A percentile compares a stretch with the other conserved stretches of the same genome.
Evolutionary conservation across 2,329 filamentous ascomycete genomes (phyloP).

Genomic region (Fusarium sp.): DNA sequence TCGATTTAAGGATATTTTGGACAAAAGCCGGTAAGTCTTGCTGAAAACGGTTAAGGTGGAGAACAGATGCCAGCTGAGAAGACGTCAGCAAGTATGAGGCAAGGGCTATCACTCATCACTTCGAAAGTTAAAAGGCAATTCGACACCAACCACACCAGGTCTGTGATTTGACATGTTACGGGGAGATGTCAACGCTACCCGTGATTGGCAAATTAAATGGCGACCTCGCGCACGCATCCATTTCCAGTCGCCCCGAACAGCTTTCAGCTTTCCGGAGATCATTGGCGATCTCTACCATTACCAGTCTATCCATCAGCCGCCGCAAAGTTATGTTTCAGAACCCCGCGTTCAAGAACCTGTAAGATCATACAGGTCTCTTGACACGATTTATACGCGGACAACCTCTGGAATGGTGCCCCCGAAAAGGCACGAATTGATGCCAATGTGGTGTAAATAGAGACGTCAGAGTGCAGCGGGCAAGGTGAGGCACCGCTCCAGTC

Average conservation of each 20-base stretch:
- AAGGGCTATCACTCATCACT: background rate
- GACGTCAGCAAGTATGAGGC: background rate
- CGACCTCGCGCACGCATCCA: no score
- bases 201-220: fast-evolving
- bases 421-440: background rate
- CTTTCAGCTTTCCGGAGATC: no score
- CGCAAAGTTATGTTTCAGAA: no score
- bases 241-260: no score
- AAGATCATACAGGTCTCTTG: no score
- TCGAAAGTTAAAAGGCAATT: background rate
- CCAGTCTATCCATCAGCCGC: no score
- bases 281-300: no score
- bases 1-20: no score
- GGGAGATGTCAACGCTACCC: no score
- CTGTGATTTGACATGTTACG: background rate
- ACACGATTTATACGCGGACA: no score
- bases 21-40: background rate
- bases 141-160: background rate
- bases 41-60: background rate
- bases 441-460: background rate
- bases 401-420: no score
- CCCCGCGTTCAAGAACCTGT: no score
- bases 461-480: background rate
- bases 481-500: background rate
- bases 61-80: background rate